phyloP scores from a whole-genome alignment of 257 asterid genomes.

The Echium plantagineum region DNA sequence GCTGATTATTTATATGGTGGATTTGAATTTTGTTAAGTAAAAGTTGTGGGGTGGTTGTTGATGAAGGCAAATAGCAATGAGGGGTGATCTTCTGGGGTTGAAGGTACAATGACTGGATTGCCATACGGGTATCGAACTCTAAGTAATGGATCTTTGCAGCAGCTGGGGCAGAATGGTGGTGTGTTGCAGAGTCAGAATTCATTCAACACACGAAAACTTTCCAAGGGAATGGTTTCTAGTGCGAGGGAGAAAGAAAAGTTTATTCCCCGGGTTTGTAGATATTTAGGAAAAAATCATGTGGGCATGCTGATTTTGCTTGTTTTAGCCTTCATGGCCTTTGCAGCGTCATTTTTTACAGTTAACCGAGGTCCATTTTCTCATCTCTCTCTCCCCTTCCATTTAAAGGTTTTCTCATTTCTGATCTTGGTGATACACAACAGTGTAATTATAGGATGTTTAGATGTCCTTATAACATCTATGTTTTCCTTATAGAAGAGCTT shows the following conservation, averaged over 20 bases:
- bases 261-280: constrained; percentile 37
- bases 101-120: constrained; percentile 84
- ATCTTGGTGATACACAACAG: background rate
- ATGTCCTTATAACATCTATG: background rate
- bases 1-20: constrained; percentile 15
- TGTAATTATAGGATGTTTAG: background rate
- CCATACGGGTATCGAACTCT: constrained; percentile 64
- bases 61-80: constrained; percentile 66
- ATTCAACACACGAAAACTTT: constrained; percentile 40
- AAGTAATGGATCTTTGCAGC: constrained; percentile 75
- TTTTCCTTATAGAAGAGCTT: background rate
- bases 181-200: constrained; percentile 31
- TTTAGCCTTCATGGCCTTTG: constrained; percentile 46
- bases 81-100: constrained; percentile 34
- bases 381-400: background rate
- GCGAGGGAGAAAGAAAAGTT: constrained; percentile 63
- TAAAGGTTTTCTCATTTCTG: background rate
- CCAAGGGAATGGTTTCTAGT: constrained; percentile 45
- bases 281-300: constrained; percentile 51
- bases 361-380: constrained; percentile 42
- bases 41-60: constrained; percentile 17
- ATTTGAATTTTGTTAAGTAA: constrained; percentile 14
- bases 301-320: constrained; percentile 65
- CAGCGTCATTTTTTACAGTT: constrained; percentile 50
- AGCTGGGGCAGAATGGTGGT: constrained; percentile 71